phyloP scores from a whole-genome alignment of 768 basidiomycete genomes.

The Baorangia bicolor region DNA sequence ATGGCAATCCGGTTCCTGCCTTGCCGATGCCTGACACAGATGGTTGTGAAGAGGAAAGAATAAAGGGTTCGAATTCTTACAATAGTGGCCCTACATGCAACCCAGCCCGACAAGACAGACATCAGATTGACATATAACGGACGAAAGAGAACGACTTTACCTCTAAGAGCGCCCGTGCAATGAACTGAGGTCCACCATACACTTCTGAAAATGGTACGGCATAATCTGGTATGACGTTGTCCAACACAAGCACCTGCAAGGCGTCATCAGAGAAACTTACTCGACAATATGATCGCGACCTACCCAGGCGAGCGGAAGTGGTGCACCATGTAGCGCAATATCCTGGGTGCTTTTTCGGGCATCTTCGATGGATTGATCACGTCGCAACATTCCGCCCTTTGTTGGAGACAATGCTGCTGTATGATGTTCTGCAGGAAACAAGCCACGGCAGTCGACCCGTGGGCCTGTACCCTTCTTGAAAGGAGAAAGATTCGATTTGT shows the following conservation, averaged over 20 bases:
- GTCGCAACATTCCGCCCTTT: background rate
- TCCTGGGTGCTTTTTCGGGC: conserved; percentile 11
- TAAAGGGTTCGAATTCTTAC: conserved; percentile 12
- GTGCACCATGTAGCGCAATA: conserved; percentile 19
- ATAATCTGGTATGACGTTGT: conserved; percentile 30
- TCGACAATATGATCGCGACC: background rate
- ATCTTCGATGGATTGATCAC: conserved; percentile 1
- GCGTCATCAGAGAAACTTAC: background rate
- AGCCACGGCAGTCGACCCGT: conserved; percentile 21
- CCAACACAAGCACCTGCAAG: conserved; percentile 24
- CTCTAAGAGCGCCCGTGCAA: conserved; percentile 28
- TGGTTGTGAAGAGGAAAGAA: background rate
- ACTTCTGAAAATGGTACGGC: conserved; percentile 29
- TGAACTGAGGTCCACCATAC: conserved; percentile 26
- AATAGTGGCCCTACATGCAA: conserved; percentile 24
- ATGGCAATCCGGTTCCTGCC: conserved; percentile 27
- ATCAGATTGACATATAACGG: background rate
- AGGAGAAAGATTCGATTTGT: conserved; percentile 15
- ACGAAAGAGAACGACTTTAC: conserved; percentile 1
- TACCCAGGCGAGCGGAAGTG: conserved; percentile 30
- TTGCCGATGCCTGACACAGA: conserved; percentile 22
- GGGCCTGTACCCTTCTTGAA: conserved; percentile 15
- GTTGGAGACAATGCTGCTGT: background rate
- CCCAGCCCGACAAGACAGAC: background rate
- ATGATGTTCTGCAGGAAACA: conserved; percentile 13